Base-by-base conservation (phyloP, 2,329 filamentous ascomycete genomes). In the Apiospora koreana region DNA sequence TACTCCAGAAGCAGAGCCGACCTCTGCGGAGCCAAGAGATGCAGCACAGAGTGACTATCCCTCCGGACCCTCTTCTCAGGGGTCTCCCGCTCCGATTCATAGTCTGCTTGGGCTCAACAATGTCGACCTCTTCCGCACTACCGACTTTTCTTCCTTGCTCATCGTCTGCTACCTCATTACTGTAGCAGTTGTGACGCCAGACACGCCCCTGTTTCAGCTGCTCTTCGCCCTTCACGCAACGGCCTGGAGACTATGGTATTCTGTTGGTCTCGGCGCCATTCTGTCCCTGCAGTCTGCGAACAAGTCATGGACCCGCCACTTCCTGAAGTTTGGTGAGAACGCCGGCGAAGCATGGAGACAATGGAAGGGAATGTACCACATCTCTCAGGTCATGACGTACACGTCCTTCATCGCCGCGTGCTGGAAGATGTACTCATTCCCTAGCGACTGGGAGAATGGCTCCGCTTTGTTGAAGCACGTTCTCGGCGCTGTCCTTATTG, bases 251-350 rank as follows among this genome's bases (percentile, higher is more conserved):
- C 79, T 97, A 18, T 98, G 96, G 95, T 98, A 96, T 80, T 93
- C 93, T 14, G 82, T 96, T 69, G 96, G 96, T 31, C 88, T 99
- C 35, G 96, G 95, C 62, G 87, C 93, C 75, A 91, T 98, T 71
- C 88, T 99, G 65, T 91, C 94, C 76, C 87, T 89, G 69, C 96
- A 99, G 81, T 98, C 95, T 25, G 92, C 92, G 77, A 90, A 92
- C 81, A 98, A 98, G 84, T 91, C 93, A 81, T 98, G 96, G 94
- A 98, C 95, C 21, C 91, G 96, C 35, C 96, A 99, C 83, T 99
- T 98, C 79, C 89, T 99, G 82, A 99, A 99, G 81, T 98, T 92
- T 77, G 96, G 96, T 72, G 96, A 98, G 80, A 94, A 89, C 72
- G 91, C 91, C 3, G 92, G 92, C 72, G 96, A 98, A 81, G 95